Evolutionary conservation across 768 basidiomycete species (phyloP).

Genomic region (Amylocystis lapponica): DNA sequence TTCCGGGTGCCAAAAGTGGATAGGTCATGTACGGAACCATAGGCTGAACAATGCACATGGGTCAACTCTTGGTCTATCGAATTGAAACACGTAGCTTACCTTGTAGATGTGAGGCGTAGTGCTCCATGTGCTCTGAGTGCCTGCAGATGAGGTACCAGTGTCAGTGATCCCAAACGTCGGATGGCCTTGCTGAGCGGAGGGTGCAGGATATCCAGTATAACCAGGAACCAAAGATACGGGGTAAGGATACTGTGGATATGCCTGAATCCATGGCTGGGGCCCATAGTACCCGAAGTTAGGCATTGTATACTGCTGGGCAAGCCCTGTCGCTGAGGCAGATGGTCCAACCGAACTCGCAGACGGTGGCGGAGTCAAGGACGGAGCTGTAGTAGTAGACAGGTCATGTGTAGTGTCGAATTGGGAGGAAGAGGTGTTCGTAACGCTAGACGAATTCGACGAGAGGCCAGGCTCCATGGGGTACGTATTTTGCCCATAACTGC

Average conservation of each 20-base stretch:
- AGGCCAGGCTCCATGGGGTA: neutral
- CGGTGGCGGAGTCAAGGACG: conserved; percentile 32
- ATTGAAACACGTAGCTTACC: neutral
- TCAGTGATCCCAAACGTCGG: conserved; percentile 25
- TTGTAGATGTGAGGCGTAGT: neutral
- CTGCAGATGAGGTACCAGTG: conserved; percentile 24
- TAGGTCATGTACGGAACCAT: conserved; percentile 7
- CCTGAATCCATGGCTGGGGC: conserved; percentile 46
- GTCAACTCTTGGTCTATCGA: neutral
- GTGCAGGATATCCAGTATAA: conserved; percentile 37
- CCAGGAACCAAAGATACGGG: conserved; percentile 45
- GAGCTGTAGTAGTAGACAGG: conserved; percentile 26
- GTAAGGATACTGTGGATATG: conserved; percentile 46
- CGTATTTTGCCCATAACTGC: no score
- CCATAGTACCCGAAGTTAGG: conserved; percentile 33
- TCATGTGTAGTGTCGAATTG: conserved; percentile 17
- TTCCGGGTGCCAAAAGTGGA: neutral
- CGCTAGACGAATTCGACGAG: conserved; percentile 8
- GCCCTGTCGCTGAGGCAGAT: conserved; percentile 22
- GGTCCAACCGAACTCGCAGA: conserved; percentile 27
- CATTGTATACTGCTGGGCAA: conserved; percentile 30
- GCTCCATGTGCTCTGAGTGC: neutral
- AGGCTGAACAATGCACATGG: neutral
- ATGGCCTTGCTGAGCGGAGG: conserved; percentile 13
- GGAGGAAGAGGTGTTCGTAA: conserved; percentile 7